Base-by-base conservation (phyloP, 257 asterid genomes). In the Solanum phureja region DNA sequence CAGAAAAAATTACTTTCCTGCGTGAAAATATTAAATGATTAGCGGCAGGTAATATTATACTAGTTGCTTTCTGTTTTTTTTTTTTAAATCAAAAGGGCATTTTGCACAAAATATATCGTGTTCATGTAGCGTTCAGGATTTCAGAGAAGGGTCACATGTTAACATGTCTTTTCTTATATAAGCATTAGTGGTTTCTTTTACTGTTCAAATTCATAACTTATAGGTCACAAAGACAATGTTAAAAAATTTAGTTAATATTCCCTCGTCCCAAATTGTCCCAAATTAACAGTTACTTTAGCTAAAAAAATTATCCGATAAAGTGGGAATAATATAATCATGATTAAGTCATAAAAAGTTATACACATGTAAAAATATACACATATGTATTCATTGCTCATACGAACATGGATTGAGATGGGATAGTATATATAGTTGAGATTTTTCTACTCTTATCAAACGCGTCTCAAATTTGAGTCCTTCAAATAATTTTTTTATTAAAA, bases 1-100 rank as follows among this genome's bases (percentile, higher is more conserved):
- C 87, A 73, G n/a, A 42, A 64, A 10, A 79, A 79, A 2, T 79
- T 44, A 79, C 37, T 44, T 42, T 8, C 16, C 24, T 42, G 35
- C 84, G 60, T 79, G 84, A 79, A 44, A 44, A 24, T 42, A 12
- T 38, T 40, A 66, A 79, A 60, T 74, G 58, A 58, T 60, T 66
- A 85, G 91, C 83, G 38, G 89, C 88, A 85, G 37, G 60, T 64
- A 56, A 66, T 33, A 77, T 13, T n/a, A 24, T 40, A n/a, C 13
- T n/a, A 76, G 7, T 40, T 12, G n/a, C 13, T 40, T 76, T 38
- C 14, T 37, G 10, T 37, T 75, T 37, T 0, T 42, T 10, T 42
- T 42, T 42, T 11, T 11, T 11, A 3, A 3, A 3, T 38, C 42
- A 38, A 38, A 38, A 38, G 10, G 42, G 42, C 9, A 38, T 38